Evolutionary conservation across 495 filamentous ascomycete species (phyloP).

Genomic region (Aspergillus funiculosus): DNA sequence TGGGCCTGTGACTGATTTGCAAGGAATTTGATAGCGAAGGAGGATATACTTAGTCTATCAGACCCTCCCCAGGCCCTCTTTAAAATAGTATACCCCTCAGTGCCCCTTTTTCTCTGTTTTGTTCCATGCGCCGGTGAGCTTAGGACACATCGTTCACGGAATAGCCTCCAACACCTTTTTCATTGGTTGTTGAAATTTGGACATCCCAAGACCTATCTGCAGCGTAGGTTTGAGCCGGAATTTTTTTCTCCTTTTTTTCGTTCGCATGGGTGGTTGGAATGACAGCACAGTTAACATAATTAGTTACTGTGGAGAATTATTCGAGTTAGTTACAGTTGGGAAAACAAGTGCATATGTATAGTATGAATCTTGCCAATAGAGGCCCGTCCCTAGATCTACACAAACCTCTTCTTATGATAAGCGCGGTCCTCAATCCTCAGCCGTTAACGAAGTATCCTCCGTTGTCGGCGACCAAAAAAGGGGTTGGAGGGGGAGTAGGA

Average conservation of each 20-base stretch:
- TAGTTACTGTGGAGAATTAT: constrained; percentile 7
- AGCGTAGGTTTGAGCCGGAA: constrained; percentile 28
- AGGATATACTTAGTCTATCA: background rate
- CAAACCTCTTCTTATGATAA: too few species aligned
- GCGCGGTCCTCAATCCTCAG: too few species aligned
- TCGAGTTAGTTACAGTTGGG: constrained; percentile 12
- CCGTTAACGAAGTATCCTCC: too few species aligned
- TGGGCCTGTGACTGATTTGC: background rate
- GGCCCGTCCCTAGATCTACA: background rate
- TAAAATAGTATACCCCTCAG: constrained; percentile 24
- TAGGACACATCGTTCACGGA: constrained; percentile 2
- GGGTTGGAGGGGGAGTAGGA: too few species aligned
- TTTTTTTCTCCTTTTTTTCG: constrained; percentile 3
- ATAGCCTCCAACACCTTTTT: constrained; percentile 12
- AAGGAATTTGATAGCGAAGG: background rate
- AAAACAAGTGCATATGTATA: constrained; percentile 13
- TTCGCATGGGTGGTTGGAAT: constrained; percentile 10
- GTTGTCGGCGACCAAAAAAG: too few species aligned
- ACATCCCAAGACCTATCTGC: constrained; percentile 36
- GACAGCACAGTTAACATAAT: constrained; percentile 6
- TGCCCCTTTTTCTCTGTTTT: constrained; percentile 13
- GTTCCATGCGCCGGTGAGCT: constrained; percentile 13
- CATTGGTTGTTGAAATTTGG: constrained; percentile 25
- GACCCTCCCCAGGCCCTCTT: constrained; percentile 6
- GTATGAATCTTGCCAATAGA: constrained; percentile 3